Conservation (phyloP, 2,329 filamentous ascomycete species). For the Calonectria honghensis region DNA sequence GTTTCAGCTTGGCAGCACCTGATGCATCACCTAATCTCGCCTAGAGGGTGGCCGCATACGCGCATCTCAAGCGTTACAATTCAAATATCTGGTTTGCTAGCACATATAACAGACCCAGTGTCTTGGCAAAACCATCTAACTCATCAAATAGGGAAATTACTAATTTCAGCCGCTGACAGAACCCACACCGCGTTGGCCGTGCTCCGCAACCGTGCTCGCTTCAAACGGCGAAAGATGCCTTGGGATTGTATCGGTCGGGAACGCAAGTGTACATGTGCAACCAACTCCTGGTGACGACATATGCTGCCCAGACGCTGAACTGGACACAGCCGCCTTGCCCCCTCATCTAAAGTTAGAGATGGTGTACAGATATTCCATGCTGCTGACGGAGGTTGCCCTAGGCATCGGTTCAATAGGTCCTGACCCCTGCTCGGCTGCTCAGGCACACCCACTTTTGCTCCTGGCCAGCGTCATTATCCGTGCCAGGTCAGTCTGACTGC, state of each 20-base stretch:
- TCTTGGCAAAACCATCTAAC: not conserved
- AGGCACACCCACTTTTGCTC: not conserved
- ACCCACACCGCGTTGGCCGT: not conserved
- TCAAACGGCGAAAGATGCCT: not conserved
- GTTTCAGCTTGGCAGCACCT: not conserved
- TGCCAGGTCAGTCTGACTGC: conserved; percentile 10
- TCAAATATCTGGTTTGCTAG: not conserved
- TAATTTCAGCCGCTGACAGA: not conserved
- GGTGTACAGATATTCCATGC: not conserved
- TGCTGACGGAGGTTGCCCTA: not conserved
- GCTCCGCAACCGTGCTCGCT: not conserved
- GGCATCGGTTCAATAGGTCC: not conserved
- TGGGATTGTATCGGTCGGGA: not conserved
- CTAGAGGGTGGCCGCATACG: not conserved
- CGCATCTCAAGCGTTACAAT: not conserved
- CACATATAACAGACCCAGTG: not conserved
- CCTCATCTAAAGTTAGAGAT: not conserved
- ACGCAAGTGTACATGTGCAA: not conserved
- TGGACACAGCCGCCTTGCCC: not conserved
- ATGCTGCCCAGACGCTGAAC: not conserved
- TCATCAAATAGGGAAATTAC: not conserved
- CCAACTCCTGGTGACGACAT: not conserved
- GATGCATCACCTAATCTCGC: not conserved
- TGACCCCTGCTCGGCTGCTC: not conserved
- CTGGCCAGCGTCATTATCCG: not conserved